Evolutionary conservation across 768 basidiomycete species (phyloP), one percentile per base, ranked within the genome.

Genomic region (Cystofilobasidium bisporidii): DNA sequence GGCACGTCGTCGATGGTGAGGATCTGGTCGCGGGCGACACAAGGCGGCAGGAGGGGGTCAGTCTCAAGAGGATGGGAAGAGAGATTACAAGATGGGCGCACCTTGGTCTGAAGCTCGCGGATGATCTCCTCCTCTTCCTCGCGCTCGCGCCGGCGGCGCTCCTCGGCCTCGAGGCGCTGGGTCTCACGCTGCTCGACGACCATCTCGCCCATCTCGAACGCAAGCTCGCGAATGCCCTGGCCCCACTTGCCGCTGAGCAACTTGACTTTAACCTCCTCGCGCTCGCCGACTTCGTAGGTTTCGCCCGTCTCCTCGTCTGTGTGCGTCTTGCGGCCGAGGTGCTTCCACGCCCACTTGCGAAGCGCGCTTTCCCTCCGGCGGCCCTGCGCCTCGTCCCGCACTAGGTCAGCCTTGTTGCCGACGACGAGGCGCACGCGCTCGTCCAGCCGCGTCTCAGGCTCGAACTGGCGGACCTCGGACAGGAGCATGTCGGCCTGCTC

Each of bases 361-460:
- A 68, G 24, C 0, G 48, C 61, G 0, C 11, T 15, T 28, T 26
- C 43, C 2, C 61, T 28, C 36, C 56, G 61, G 15, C 24, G 40
- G 3, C 67, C 67, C 32, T 32, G 22, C 10, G 26, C 24, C 1
- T 40, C 32, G 45, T 61, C 81, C 1, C 80, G 87, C 3, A 94
- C 82, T 38, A 89, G 75, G 78, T 99, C 96, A 0, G 91, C 96
- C 77, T 99, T 99, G 80, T 97, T 99, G 32, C 90, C 88, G 22
- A 98, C 80, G 47, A 99, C 88, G 74, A 96, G 81, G 30, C 86
- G 81, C 26, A 85, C 87, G 73, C 87, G 85, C 24, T 77, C 73
- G 74, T 87, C 87, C 82, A 97, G 84, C 18, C 87, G 58, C 36
- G 59, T 47, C 28, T 69, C 90, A 2, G 82, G 80, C 74, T 88